Conservation (phyloP, 805 yeast species). For the Ogataea naganishii region DNA sequence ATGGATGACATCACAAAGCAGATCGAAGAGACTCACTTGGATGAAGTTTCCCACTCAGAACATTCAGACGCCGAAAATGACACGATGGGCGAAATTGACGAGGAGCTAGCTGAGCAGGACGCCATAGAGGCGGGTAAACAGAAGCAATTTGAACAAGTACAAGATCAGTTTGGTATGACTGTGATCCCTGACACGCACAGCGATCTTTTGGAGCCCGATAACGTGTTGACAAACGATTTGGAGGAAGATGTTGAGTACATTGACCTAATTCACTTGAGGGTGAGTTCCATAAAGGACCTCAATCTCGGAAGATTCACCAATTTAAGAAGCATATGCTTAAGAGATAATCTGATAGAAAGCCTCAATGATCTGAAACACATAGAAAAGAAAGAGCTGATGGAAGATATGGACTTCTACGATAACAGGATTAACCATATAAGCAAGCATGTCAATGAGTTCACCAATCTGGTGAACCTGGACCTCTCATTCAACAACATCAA, state of each 20-base stretch:
- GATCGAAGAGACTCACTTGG: slow-evolving; percentile 1
- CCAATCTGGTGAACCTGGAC: slow-evolving; percentile 55
- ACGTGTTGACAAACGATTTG: slow-evolving; percentile 48
- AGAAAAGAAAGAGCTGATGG: slow-evolving; percentile 41
- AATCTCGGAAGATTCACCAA: slow-evolving; percentile 45
- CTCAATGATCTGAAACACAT: slow-evolving; percentile 60
- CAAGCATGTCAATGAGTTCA: slow-evolving; percentile 53
- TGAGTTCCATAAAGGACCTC: slow-evolving; percentile 53
- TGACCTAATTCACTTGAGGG: slow-evolving; percentile 65
- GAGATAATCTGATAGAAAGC: slow-evolving; percentile 79
- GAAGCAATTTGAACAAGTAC: slow-evolving; percentile 10
- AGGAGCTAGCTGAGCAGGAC: slow-evolving; percentile 3
- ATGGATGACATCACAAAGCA: too few relatives aligned
- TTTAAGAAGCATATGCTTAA: slow-evolving; percentile 55
- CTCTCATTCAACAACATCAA: slow-evolving; percentile 85
- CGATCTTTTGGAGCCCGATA: slow-evolving; percentile 60
- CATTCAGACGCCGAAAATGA: slow-evolving; percentile 5
- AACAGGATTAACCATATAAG: slow-evolving; percentile 85
- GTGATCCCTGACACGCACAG: slow-evolving; percentile 31
- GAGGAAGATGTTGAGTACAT: slow-evolving; percentile 51
- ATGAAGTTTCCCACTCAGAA: slow-evolving; percentile 7
- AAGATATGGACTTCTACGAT: slow-evolving; percentile 84
- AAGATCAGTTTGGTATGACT: slow-evolving; percentile 20
- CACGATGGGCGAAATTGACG: slow-evolving; percentile 6
- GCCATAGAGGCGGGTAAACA: slow-evolving; percentile 4